Evolutionary conservation across 139 green algal species (phyloP).

Genomic region (Eudorina sp.): DNA sequence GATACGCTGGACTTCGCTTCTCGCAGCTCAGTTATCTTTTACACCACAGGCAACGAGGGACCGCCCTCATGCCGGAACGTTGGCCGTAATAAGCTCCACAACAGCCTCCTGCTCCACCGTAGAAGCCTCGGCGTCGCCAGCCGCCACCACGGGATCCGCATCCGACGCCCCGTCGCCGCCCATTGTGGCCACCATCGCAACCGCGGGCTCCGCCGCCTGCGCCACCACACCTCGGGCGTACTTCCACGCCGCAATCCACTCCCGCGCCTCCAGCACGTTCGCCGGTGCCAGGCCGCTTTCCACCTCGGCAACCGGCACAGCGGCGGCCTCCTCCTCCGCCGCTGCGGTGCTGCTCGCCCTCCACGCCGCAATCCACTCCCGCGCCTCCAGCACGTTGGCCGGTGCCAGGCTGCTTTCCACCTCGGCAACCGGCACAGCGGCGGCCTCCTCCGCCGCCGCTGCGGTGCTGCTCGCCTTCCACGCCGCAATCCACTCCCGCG

Average conservation of each 20-base stretch:
- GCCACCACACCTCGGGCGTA: not conserved
- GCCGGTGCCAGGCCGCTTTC: too few relatives aligned
- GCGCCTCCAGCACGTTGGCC: not conserved
- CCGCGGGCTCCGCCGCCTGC: not conserved
- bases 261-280: not conserved
- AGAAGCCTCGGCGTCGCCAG: too few relatives aligned
- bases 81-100: too few relatives aligned
- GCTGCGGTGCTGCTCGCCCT: not conserved
- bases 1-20: too few relatives aligned
- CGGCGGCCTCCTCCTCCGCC: not conserved
- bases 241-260: not conserved
- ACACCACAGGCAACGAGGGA: too few relatives aligned
- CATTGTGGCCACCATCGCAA: not conserved
- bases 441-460: not conserved
- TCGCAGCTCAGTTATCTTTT: too few relatives aligned
- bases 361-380: not conserved
- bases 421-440: not conserved
- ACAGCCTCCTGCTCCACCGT: too few relatives aligned
- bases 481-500: not conserved
- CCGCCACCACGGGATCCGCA: too few relatives aligned
- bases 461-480: not conserved
- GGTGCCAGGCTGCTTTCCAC: not conserved
- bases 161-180: too few relatives aligned
- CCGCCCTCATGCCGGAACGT: too few relatives aligned
- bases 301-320: not conserved